These are phyloP conservation scores for Boletus huronensis DNA, from an alignment of 768 basidiomycete genomes.

Conservation along the genomic window DNA sequence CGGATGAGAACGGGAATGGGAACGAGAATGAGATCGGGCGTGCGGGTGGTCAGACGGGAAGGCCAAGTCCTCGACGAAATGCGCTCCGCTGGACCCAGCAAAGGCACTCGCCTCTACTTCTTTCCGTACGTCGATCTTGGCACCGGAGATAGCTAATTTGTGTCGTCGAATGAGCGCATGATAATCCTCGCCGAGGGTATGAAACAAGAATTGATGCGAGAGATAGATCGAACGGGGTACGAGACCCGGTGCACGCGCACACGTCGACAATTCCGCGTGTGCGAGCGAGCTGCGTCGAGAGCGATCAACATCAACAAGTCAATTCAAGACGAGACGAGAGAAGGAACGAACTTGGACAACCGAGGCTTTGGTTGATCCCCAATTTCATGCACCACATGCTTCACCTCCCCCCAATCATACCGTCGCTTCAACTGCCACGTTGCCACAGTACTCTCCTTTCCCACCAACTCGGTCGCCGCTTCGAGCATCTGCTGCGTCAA, in stretches of 20 bases:
- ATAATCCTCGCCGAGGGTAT: constrained; percentile 71
- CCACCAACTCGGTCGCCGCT: constrained; percentile 34
- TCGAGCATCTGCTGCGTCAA: constrained; percentile 36
- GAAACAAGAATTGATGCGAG: constrained; percentile 82
- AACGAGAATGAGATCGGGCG: constrained; percentile 3
- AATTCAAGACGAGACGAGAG: background rate
- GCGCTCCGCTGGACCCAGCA: constrained; percentile 23
- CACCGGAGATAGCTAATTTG: constrained; percentile 53
- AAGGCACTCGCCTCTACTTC: constrained; percentile 67
- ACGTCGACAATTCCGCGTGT: constrained; percentile 80
- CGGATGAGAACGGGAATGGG: background rate
- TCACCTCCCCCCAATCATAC: constrained; percentile 53
- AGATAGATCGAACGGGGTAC: constrained; percentile 79
- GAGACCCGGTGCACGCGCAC: constrained; percentile 51
- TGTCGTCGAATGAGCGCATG: constrained; percentile 70
- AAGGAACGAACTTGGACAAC: constrained; percentile 14
- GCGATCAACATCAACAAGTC: background rate
- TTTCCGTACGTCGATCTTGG: constrained; percentile 66
- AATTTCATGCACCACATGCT: constrained; percentile 20
- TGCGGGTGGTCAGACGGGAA: constrained; percentile 4
- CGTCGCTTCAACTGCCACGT: constrained; percentile 62
- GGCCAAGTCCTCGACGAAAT: constrained; percentile 23
- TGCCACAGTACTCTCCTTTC: constrained; percentile 45
- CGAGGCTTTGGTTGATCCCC: constrained; percentile 4
- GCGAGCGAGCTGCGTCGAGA: constrained; percentile 46